Conservation (phyloP, 805 yeast genomes). For the Cyberlindnera xishuangbannaensis region DNA sequence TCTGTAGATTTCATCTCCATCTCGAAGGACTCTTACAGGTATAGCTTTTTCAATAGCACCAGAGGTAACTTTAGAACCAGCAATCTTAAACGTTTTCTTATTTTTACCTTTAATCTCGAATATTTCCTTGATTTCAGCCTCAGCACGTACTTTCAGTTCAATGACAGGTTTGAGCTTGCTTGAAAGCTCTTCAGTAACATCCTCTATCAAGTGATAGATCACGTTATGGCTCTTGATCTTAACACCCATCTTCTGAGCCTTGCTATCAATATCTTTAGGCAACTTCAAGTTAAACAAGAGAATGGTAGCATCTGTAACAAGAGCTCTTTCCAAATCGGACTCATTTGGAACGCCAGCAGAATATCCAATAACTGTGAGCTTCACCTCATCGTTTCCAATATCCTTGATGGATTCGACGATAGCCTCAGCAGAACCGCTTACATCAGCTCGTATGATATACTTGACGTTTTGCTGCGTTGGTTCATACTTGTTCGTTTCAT, state of each 20-base stretch:
- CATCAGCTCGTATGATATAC: slow-evolving; percentile 84
- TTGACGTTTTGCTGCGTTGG: slow-evolving; percentile 33
- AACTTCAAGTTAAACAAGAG: slow-evolving; percentile 72
- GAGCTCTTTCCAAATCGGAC: slow-evolving; percentile 61
- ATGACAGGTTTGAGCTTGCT: slow-evolving; percentile 56
- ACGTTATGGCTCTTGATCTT: slow-evolving; percentile 62
- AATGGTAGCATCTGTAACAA: slow-evolving; percentile 64
- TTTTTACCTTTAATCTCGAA: slow-evolving; percentile 62
- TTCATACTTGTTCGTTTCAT: slow-evolving; percentile 17
- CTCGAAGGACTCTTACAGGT: slow-evolving; percentile 51
- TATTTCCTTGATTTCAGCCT: slow-evolving; percentile 61
- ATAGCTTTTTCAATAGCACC: slow-evolving; percentile 65
- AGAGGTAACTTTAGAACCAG: slow-evolving; percentile 76
- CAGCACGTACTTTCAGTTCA: slow-evolving; percentile 61
- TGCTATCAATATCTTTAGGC: slow-evolving; percentile 50
- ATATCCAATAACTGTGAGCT: slow-evolving; percentile 57
- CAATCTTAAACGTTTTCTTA: slow-evolving; percentile 55
- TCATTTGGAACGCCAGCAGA: slow-evolving; percentile 78
- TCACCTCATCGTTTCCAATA: slow-evolving; percentile 84
- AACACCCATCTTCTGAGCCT: slow-evolving; percentile 55
- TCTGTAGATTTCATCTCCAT: slow-evolving; percentile 39
- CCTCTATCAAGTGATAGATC: slow-evolving; percentile 84
- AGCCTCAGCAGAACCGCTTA: slow-evolving; percentile 93
- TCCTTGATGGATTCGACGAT: slow-evolving; percentile 73
- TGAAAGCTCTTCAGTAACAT: slow-evolving; percentile 62